These are phyloP conservation scores for Geranomyces variabilis DNA, from an alignment of 192 early-diverging fungal species.

Conservation along the genomic window DNA sequence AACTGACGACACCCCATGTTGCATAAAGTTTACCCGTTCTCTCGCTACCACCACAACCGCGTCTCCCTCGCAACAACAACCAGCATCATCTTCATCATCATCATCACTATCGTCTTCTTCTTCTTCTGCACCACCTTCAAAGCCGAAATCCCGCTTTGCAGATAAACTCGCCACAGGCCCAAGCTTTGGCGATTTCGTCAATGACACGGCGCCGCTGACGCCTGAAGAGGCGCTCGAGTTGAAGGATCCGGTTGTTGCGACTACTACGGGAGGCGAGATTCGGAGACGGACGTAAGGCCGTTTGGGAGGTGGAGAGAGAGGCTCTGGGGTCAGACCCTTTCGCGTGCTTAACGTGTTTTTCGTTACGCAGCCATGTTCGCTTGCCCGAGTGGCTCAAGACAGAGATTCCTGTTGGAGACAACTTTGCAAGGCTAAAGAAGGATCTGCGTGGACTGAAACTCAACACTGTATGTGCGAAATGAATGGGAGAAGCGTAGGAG, in stretches of 20 bases:
- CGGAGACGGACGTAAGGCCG: conserved; percentile 28
- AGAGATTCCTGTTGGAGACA: conserved; percentile 79
- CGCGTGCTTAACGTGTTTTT: not conserved
- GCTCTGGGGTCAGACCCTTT: not conserved
- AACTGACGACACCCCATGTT: no score
- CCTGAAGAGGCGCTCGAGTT: conserved; percentile 65
- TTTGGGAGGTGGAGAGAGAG: not conserved
- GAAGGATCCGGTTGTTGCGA: conserved; percentile 41
- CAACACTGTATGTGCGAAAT: conserved; percentile 62
- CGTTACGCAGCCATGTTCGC: conserved; percentile 49
- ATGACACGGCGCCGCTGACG: conserved; percentile 52
- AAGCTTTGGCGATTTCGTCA: conserved; percentile 61
- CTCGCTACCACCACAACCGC: no score
- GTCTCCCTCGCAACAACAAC: no score
- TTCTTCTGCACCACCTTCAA: not conserved
- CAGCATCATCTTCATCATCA: no score
- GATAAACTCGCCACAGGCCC: conserved; percentile 42
- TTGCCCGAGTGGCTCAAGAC: conserved; percentile 96
- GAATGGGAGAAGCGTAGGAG: no score
- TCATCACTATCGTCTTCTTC: no score
- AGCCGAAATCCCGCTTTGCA: not conserved
- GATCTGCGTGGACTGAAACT: conserved; percentile 93
- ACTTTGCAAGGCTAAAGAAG: conserved; percentile 82
- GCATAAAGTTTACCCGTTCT: no score
- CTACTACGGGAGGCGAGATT: conserved; percentile 31